A percentile compares a stretch with the other conserved stretches of the same genome.
These are phyloP conservation scores for Nigrograna mackinnonii DNA, from an alignment of 2,329 filamentous ascomycete species.

Conservation along the genomic window DNA sequence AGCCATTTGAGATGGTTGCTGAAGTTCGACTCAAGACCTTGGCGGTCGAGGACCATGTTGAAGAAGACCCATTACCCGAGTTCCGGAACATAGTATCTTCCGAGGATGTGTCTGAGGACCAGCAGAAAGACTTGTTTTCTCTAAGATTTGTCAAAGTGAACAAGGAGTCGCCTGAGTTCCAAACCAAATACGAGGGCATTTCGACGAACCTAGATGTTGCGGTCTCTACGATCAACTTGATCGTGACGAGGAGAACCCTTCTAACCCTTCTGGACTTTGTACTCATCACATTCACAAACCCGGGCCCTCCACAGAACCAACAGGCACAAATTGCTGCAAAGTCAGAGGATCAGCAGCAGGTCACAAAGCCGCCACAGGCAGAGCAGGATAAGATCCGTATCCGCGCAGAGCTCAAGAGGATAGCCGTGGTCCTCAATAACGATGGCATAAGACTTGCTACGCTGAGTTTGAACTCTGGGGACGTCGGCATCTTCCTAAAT, in stretches of 20 bases:
- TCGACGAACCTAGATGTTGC: constrained; percentile 90
- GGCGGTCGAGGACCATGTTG: constrained; percentile 92
- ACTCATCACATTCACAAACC: constrained; percentile 82
- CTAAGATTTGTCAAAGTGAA: constrained; percentile 92
- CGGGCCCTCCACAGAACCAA: constrained; percentile 51
- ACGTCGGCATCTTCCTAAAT: constrained; percentile 85
- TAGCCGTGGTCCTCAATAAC: constrained; percentile 93
- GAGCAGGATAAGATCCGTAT: constrained; percentile 82
- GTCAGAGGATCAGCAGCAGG: constrained; percentile 36
- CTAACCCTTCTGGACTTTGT: constrained; percentile 94
- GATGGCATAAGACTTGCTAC: constrained; percentile 95
- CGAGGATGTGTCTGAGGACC: constrained; percentile 69
- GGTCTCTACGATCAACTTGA: constrained; percentile 93
- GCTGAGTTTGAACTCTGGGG: constrained; percentile 86
- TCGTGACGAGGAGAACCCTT: constrained; percentile 91
- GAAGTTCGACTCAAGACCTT: constrained; percentile 87
- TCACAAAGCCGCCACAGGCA: constrained; percentile 40
- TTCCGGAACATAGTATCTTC: constrained; percentile 99
- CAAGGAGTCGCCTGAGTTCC: constrained; percentile 88
- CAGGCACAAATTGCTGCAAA: constrained; percentile 33
- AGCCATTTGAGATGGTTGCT: constrained; percentile 90
- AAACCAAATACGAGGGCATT: constrained; percentile 87
- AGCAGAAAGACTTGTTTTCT: constrained; percentile 79
- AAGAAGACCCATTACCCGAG: constrained; percentile 79
- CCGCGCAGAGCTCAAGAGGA: constrained; percentile 90